These are phyloP conservation scores for Aspergillus kassunensis DNA, from an alignment of 495 filamentous ascomycete species.

Conservation along the genomic window DNA sequence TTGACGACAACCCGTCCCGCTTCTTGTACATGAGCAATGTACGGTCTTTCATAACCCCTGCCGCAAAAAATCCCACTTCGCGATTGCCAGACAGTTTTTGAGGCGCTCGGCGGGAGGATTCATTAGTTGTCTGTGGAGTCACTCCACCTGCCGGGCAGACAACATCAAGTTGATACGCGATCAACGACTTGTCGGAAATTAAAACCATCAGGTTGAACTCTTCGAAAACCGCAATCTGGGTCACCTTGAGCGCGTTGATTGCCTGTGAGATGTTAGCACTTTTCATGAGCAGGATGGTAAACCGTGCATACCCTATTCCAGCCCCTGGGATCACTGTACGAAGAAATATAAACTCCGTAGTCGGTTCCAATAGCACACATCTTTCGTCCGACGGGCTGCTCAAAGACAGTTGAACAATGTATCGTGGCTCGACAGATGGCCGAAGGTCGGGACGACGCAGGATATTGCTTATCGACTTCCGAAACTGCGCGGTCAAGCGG, in stretches of 20 bases:
- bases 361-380: conserved; percentile 97
- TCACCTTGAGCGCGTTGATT: conserved; percentile 70
- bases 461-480: conserved; percentile 77
- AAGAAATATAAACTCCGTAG: conserved; percentile 84
- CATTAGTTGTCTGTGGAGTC: conserved; percentile 47
- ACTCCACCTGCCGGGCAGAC: conserved; percentile 71
- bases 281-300: too few species aligned
- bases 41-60: conserved; percentile 93
- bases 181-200: conserved; percentile 83
- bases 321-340: conserved; percentile 77
- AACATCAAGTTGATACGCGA: conserved; percentile 91
- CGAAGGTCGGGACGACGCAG: conserved; percentile 56
- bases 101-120: conserved; percentile 69
- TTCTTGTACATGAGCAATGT: conserved; percentile 95
- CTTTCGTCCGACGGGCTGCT: conserved; percentile 64
- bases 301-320: conserved; percentile 84
- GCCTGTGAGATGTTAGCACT: conserved; percentile 44
- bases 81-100: conserved; percentile 83
- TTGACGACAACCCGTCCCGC: conserved; percentile 82
- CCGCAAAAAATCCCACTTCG: conserved; percentile 94
- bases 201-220: conserved; percentile 91
- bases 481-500: conserved; percentile 86
- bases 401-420: conserved; percentile 90
- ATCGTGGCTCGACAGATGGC: conserved; percentile 79
- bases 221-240: conserved; percentile 91